Base-by-base conservation (phyloP, 2,329 filamentous ascomycete species). In the Verticillium longisporum region DNA sequence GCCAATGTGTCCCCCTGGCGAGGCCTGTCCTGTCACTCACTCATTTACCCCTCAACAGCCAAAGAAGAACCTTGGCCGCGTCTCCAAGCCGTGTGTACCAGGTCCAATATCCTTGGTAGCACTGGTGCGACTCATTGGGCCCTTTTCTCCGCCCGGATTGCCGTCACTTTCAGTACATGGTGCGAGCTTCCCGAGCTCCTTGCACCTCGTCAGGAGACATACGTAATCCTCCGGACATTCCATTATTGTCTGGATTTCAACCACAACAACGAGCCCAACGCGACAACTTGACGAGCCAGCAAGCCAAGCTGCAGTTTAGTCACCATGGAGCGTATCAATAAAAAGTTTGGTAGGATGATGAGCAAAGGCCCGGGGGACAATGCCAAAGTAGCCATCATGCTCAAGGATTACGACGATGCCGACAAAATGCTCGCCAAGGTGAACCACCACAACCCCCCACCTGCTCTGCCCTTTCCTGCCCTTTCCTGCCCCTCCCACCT, bases 331-430 rank as follows among this genome's bases (percentile, higher is more conserved):
- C 84, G 85, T 55, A 83, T 95, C 75, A 87, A 92, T 71, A 81
- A 90, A 65, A 86, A 88, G 69, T 88, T 93, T 67, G 90, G 89
- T 63, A 88, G 84, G 74, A 84, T 93, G 70, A 82, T 86, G 75
- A 86, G 84, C 69, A 83, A 79, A 68, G 76, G 87, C 64, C 86
- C 87, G 31, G 89, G 88, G 61, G 89, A 95, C 73, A 88, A 91
- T 71, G 88, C 88, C 66, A 88, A 91, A 70, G 87, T 94, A 55
- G 87, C 88, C 11, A 82, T 88, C 55, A 79, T 95, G 60, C 77
- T 96, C 61, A 88, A 85, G 67, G 91, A 95, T 69, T 95, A 92
- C 71, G 88, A 92, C 67, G 88, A 93, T 73, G 89, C 88, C 32
- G 89, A 95, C 72, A 84, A 84, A 66, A 83, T 93, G 71, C 80